phyloP scores from a whole-genome alignment of 805 yeast genomes.

The Kuraishia capsulata region DNA sequence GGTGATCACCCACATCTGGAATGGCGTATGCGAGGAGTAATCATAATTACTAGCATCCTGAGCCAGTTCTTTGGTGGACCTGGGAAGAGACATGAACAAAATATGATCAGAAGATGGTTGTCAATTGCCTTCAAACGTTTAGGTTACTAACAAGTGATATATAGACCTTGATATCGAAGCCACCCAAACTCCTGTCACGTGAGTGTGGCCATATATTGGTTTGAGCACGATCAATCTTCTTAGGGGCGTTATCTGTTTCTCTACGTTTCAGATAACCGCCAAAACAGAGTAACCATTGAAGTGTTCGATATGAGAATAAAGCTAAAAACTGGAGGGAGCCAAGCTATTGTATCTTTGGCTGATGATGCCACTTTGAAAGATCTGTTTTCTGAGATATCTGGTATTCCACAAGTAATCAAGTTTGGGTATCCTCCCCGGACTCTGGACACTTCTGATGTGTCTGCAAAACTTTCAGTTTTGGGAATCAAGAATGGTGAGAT shows the following conservation, averaged over 20 bases:
- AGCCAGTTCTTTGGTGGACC: conserved; percentile 24
- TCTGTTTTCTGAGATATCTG: conserved; percentile 16
- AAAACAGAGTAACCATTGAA: too few relatives aligned
- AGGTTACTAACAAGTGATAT: background rate
- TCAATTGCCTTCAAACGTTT: background rate
- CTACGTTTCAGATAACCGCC: too few relatives aligned
- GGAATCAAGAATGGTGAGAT: conserved; percentile 56
- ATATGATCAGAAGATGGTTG: background rate
- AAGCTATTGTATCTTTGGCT: conserved; percentile 18
- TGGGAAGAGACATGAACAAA: background rate
- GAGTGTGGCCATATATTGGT: too few relatives aligned
- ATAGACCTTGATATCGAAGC: too few relatives aligned
- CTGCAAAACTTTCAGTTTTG: conserved; percentile 21
- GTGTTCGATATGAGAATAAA: conserved; percentile 6
- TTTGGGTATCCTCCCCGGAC: conserved; percentile 56
- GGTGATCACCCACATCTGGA: conserved; percentile 47
- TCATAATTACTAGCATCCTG: conserved; percentile 44
- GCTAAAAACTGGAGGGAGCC: conserved; percentile 1
- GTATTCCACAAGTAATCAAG: conserved; percentile 21
- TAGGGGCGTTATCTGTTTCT: too few relatives aligned
- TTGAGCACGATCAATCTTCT: too few relatives aligned
- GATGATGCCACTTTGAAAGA: conserved; percentile 26
- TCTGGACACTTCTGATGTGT: conserved; percentile 20
- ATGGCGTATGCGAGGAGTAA: conserved; percentile 40
- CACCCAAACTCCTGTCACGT: too few relatives aligned